Conservation (phyloP, 768 basidiomycete species). For the Lepiota brunneoincarnata region DNA sequence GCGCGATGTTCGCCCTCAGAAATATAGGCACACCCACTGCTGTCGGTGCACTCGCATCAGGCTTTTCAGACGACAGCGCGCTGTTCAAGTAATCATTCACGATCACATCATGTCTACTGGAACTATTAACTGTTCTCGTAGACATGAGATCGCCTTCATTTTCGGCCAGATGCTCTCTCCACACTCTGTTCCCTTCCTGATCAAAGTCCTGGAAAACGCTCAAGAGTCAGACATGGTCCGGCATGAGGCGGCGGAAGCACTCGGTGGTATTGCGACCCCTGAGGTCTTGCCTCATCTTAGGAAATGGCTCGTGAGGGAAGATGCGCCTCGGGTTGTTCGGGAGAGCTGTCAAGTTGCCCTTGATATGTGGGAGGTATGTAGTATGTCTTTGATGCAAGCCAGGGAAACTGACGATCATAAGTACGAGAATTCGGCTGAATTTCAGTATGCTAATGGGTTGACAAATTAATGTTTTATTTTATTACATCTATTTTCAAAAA, state of each 20-base stretch:
- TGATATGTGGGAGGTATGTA: slow-evolving; percentile 92
- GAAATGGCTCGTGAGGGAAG: slow-evolving; percentile 77
- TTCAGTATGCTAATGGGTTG: slow-evolving; percentile 67
- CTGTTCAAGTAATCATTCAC: slow-evolving; percentile 83
- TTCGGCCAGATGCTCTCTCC: slow-evolving; percentile 93
- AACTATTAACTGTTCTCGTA: slow-evolving; percentile 23
- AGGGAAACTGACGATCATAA: slow-evolving; percentile 21
- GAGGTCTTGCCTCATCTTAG: slow-evolving; percentile 85
- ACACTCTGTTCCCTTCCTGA: slow-evolving; percentile 82
- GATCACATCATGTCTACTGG: not conserved
- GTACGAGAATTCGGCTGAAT: slow-evolving; percentile 81
- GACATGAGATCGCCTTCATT: slow-evolving; percentile 98
- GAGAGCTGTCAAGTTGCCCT: slow-evolving; percentile 97
- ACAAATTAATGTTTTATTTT: too few species aligned
- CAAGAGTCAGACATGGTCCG: slow-evolving; percentile 94
- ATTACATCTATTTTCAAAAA: not conserved
- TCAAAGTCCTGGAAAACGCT: slow-evolving; percentile 69
- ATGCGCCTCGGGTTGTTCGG: slow-evolving; percentile 85
- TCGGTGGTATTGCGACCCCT: slow-evolving; percentile 95
- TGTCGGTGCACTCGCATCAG: slow-evolving; percentile 87
- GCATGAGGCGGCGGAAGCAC: slow-evolving; percentile 97
- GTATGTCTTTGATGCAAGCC: not conserved
- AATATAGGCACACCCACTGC: slow-evolving; percentile 87
- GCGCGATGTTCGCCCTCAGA: slow-evolving; percentile 97
- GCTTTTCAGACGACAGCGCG: slow-evolving; percentile 85